These are phyloP conservation scores for Boletus huronensis DNA, from an alignment of 768 basidiomycete genomes.

Conservation along the genomic window DNA sequence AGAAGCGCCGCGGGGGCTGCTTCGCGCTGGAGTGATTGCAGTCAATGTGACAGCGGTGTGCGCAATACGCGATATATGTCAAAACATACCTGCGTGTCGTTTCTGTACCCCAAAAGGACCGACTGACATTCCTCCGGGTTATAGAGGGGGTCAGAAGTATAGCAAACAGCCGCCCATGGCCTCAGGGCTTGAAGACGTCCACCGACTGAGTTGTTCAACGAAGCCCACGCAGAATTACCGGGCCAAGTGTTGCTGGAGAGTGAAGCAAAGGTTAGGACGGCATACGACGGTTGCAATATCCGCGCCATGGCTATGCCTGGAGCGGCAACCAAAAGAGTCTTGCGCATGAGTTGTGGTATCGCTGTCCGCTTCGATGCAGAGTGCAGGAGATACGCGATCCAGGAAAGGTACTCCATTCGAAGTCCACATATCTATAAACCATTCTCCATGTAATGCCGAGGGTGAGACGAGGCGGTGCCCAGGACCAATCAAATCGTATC, in stretches of 20 bases:
- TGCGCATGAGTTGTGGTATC: not conserved
- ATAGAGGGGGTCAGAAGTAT: conserved; percentile 19
- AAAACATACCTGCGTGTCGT: conserved; percentile 14
- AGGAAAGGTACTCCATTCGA: not conserved
- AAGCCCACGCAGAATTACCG: conserved; percentile 2
- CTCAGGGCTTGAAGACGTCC: conserved; percentile 19
- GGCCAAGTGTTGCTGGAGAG: conserved; percentile 11
- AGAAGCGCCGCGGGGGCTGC: conserved; percentile 16
- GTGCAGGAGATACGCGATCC: not conserved
- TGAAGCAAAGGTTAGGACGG: conserved; percentile 1
- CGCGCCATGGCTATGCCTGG: not conserved
- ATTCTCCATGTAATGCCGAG: not conserved
- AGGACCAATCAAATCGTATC: not conserved
- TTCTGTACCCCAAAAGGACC: conserved; percentile 13
- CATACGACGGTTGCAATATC: conserved; percentile 4
- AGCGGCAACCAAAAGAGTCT: not conserved
- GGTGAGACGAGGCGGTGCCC: not conserved
- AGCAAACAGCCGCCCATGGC: conserved; percentile 23
- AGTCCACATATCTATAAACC: not conserved
- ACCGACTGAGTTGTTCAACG: conserved; percentile 14
- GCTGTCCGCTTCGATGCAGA: not conserved
- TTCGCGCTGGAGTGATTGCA: conserved; percentile 15
- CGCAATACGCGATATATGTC: not conserved
- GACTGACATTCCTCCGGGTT: conserved; percentile 12
- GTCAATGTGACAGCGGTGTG: not conserved